Evolutionary conservation across 202 grass and related monocot species (phyloP).

Genomic region (Carex arenaria): DNA sequence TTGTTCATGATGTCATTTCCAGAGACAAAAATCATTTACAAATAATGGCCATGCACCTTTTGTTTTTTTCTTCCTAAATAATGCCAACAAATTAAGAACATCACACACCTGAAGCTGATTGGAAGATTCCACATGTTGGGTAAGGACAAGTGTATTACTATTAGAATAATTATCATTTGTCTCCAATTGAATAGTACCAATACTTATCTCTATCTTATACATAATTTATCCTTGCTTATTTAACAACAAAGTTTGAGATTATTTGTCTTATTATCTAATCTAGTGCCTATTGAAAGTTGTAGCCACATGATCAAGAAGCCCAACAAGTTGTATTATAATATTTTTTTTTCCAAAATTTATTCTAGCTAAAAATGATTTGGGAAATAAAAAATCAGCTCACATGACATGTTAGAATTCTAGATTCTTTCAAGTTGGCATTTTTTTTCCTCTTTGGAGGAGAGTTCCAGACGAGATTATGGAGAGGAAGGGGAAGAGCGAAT

Average conservation of each 20-base stretch:
- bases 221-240: neutral
- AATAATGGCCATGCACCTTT: neutral
- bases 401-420: neutral
- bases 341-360: neutral
- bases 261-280: slow-evolving; percentile 1
- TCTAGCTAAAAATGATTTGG: neutral
- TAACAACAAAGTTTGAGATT: neutral
- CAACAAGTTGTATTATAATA: neutral
- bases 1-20: neutral
- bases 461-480: too few species aligned
- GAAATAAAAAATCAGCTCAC: neutral
- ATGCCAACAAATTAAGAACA: slow-evolving; percentile 12
- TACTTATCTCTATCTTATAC: neutral
- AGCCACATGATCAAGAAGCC: neutral
- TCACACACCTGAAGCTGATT: slow-evolving; percentile 19
- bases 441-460: neutral
- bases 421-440: neutral
- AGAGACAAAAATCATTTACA: neutral
- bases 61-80: neutral
- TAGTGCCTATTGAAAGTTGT: neutral
- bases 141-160: slow-evolving; percentile 17
- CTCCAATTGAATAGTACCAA: neutral
- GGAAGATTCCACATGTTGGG: slow-evolving; percentile 31
- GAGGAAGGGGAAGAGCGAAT: too few species aligned
- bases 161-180: neutral